These are phyloP conservation scores for Chalaropsis thielavioides DNA, from an alignment of 2,329 filamentous ascomycete species.

Conservation along the genomic window DNA sequence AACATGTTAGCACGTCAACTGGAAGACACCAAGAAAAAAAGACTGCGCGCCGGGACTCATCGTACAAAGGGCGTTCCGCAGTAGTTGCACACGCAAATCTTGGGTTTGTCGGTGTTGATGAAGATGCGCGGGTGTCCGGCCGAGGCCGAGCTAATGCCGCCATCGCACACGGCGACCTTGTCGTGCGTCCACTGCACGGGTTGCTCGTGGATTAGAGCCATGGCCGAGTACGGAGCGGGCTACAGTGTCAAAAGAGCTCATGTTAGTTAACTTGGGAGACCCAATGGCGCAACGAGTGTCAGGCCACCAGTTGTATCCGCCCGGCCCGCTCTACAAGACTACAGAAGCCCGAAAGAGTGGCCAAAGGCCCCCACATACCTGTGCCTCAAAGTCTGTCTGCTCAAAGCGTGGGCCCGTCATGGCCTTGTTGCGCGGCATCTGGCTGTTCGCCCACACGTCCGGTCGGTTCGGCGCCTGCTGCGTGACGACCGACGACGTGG, in stretches of 20 bases:
- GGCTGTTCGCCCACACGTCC: constrained; percentile 70
- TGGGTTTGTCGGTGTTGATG: constrained; percentile 95
- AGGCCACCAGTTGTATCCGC: too few species aligned
- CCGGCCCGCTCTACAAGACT: too few species aligned
- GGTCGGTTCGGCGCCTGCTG: constrained; percentile 74
- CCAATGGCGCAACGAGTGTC: not conserved
- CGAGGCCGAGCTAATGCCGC: constrained; percentile 73
- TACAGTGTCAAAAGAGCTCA: constrained; percentile 26
- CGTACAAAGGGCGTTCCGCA: constrained; percentile 87
- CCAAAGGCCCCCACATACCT: constrained; percentile 46
- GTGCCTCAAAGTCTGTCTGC: constrained; percentile 83
- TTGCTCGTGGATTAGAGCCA: constrained; percentile 91
- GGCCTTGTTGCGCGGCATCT: constrained; percentile 63
- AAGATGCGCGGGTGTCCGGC: constrained; percentile 85
- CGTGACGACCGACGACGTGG: constrained; percentile 35
- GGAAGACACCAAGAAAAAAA: not conserved
- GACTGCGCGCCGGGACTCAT: constrained; percentile 17
- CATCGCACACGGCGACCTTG: constrained; percentile 72
- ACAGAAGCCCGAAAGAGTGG: too few species aligned
- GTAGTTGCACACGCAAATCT: constrained; percentile 83
- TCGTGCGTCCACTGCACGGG: constrained; percentile 85
- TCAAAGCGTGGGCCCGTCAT: constrained; percentile 95
- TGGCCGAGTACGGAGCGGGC: constrained; percentile 81
- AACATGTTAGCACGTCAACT: not conserved
- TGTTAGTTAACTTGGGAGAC: not conserved